phyloP scores from a whole-genome alignment of 139 green algal genomes.

The Prasinococcaceae sp. region DNA sequence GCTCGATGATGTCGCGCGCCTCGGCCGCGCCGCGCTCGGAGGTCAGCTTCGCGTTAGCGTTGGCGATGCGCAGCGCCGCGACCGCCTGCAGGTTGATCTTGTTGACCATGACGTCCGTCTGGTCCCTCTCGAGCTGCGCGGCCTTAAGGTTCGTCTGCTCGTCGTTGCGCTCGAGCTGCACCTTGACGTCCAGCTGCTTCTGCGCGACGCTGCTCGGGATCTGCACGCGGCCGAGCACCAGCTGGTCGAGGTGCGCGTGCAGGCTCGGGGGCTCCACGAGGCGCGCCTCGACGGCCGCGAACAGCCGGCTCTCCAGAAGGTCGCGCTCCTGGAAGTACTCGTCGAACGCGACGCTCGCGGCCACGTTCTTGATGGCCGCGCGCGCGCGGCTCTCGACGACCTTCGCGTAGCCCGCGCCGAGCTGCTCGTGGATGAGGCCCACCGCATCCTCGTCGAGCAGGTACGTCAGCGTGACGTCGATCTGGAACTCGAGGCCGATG shows the following conservation, averaged over 20 bases:
- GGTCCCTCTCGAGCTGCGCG: not conserved
- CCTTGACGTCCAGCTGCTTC: not conserved
- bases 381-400: not conserved
- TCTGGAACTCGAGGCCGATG: not conserved
- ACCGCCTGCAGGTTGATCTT: not conserved
- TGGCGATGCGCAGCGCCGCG: not conserved
- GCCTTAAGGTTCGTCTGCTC: not conserved
- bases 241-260: not conserved
- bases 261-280: not conserved
- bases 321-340: not conserved
- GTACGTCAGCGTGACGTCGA: not conserved
- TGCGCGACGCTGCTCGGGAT: not conserved
- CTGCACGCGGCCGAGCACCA: not conserved
- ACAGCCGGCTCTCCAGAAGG: not conserved
- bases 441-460: not conserved
- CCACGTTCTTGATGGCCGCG: not conserved
- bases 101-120: not conserved
- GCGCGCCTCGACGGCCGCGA: not conserved
- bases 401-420: not conserved
- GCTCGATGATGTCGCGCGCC: too few species aligned
- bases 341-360: not conserved
- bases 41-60: not conserved
- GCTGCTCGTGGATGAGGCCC: not conserved
- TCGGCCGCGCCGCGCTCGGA: too few species aligned
- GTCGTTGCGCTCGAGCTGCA: slow-evolving; percentile 5